phyloP scores from a whole-genome alignment of 768 basidiomycete genomes.

The Leccinum subgranulosum region DNA sequence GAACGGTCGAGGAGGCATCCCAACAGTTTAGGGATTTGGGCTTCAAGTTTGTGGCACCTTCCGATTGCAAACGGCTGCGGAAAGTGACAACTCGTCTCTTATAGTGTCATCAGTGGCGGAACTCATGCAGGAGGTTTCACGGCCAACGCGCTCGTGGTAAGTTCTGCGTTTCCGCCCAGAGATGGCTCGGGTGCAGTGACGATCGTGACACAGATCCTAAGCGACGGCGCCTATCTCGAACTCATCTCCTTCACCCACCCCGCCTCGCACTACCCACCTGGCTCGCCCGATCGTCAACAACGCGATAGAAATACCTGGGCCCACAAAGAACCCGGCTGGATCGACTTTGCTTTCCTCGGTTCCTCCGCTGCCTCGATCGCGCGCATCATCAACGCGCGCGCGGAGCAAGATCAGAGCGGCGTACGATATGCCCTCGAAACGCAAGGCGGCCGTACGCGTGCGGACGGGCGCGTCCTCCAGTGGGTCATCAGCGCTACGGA shows the following conservation, averaged over 20 bases:
- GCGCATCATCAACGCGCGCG: conserved; percentile 52
- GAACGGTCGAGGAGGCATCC: conserved; percentile 46
- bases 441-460: conserved; percentile 51
- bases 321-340: conserved; percentile 55
- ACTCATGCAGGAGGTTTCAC: conserved; percentile 62
- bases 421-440: conserved; percentile 44
- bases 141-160: conserved; percentile 61
- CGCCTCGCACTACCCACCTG: conserved; percentile 48
- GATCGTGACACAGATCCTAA: conserved; percentile 14
- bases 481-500: conserved; percentile 55
- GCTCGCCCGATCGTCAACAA: conserved; percentile 40
- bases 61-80: background rate
- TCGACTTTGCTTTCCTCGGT: conserved; percentile 64
- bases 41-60: conserved; percentile 49
- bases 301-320: conserved; percentile 56
- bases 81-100: background rate
- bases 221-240: conserved; percentile 63
- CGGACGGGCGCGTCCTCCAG: conserved; percentile 52
- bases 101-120: conserved; percentile 65
- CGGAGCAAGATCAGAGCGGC: conserved; percentile 35
- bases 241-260: conserved; percentile 65
- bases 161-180: background rate
- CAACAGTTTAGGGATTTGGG: conserved; percentile 57
- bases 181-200: background rate
- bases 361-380: conserved; percentile 46